These are phyloP conservation scores for Hypoxylon sp. DNA, from an alignment of 2,329 filamentous ascomycete genomes.

Conservation along the genomic window DNA sequence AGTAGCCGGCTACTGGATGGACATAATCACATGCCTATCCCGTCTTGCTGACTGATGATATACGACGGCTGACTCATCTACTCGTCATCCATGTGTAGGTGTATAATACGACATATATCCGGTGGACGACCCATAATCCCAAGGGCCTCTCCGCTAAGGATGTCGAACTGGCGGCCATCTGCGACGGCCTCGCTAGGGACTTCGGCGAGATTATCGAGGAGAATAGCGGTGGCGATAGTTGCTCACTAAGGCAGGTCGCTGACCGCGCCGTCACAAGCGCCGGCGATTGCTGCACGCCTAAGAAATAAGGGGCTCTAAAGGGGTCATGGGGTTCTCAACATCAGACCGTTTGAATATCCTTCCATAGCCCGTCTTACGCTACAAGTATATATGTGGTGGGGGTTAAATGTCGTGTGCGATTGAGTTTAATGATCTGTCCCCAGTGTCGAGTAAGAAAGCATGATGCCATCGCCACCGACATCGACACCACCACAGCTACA, in stretches of 20 bases:
- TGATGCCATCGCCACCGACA: background rate
- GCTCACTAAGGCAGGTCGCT: conserved; percentile 61
- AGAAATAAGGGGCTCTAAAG: conserved; percentile 40
- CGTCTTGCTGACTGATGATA: conserved; percentile 24
- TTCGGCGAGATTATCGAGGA: conserved; percentile 67
- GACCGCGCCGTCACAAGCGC: conserved; percentile 62
- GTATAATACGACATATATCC: conserved; percentile 78
- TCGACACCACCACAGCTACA: background rate
- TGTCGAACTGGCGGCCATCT: conserved; percentile 72
- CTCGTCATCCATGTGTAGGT: conserved; percentile 61
- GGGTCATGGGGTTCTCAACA: conserved; percentile 31
- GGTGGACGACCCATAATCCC: conserved; percentile 81
- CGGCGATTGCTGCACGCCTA: conserved; percentile 69
- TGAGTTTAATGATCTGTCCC: background rate
- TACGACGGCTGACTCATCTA: conserved; percentile 41
- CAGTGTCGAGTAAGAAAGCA: background rate
- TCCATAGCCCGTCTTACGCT: background rate
- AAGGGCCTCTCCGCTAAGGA: conserved; percentile 76
- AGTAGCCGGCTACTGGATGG: conserved; percentile 8
- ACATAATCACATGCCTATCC: conserved; percentile 17
- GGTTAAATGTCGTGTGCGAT: background rate
- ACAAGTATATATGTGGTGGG: background rate
- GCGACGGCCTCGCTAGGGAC: conserved; percentile 70
- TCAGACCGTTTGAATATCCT: conserved; percentile 11
- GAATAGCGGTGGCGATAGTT: conserved; percentile 45